Percentiles rank a stretch among this genome's conserved stretches.
Evolutionary conservation across 495 filamentous ascomycete genomes (phyloP).

Genomic region (Trichocladium uniseriatum): DNA sequence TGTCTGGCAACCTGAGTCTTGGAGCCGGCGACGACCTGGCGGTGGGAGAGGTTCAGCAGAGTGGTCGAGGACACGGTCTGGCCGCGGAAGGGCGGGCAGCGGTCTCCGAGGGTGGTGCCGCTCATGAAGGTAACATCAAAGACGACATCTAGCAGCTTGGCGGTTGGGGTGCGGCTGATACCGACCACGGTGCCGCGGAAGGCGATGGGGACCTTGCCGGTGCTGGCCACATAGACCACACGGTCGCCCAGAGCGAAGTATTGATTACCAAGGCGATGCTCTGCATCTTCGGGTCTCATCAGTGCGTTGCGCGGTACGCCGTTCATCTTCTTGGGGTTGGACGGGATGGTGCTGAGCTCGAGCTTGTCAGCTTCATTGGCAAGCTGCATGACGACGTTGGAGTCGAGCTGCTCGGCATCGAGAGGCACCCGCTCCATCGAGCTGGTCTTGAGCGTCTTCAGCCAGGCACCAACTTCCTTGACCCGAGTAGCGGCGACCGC

Average conservation of each 20-base stretch:
- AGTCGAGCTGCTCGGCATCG: slow-evolving; percentile 92
- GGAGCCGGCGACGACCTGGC: slow-evolving; percentile 68
- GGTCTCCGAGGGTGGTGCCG: slow-evolving; percentile 76
- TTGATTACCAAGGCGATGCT: slow-evolving; percentile 81
- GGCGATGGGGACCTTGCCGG: slow-evolving; percentile 90
- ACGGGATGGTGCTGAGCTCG: slow-evolving; percentile 36
- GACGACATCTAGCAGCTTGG: slow-evolving; percentile 77
- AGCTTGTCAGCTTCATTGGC: slow-evolving; percentile 63
- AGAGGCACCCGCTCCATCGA: slow-evolving; percentile 88
- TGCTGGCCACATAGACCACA: slow-evolving; percentile 84
- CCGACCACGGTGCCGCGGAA: slow-evolving; percentile 87
- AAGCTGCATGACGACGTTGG: slow-evolving; percentile 72
- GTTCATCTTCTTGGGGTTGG: slow-evolving; percentile 48
- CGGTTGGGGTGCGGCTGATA: slow-evolving; percentile 72
- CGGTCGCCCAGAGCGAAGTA: slow-evolving; percentile 80
- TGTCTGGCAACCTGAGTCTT: slow-evolving; percentile 55
- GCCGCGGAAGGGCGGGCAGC: slow-evolving; percentile 92
- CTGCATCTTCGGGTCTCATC: slow-evolving; percentile 83
- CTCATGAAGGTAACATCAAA: slow-evolving; percentile 96
- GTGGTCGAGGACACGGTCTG: slow-evolving; percentile 77
- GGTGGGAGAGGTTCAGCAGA: slow-evolving; percentile 77
- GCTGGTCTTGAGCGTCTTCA: slow-evolving; percentile 82
- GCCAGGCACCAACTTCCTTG: slow-evolving; percentile 84
- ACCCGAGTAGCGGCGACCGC: slow-evolving; percentile 54
- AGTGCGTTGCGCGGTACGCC: slow-evolving; percentile 78